Evolutionary conservation across 805 yeast genomes (phyloP).

Genomic region (Wickerhamiella alocasiicola): DNA sequence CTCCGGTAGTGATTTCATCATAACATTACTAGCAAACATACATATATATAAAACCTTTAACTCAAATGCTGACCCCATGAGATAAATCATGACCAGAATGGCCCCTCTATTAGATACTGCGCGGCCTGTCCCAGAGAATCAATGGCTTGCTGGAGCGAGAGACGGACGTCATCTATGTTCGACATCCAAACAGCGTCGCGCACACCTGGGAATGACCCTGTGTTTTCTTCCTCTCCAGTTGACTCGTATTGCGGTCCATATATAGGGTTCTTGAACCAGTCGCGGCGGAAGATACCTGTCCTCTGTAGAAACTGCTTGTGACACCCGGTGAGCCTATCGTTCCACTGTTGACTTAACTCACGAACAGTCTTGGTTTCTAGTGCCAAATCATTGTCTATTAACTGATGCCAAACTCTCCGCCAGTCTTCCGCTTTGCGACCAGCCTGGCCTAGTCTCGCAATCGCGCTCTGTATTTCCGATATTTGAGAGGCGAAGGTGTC

Average conservation of each 20-base stretch:
- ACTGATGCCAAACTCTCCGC: constrained; percentile 24
- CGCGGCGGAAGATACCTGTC: constrained; percentile 35
- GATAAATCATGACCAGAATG: no score
- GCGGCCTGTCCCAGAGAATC: constrained; percentile 17
- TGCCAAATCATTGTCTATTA: background rate
- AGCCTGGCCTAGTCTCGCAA: background rate
- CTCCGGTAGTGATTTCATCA: no score
- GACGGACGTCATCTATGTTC: constrained; percentile 43
- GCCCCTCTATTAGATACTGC: constrained; percentile 4
- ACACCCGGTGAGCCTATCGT: constrained; percentile 46
- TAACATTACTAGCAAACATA: no score
- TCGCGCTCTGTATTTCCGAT: constrained; percentile 33
- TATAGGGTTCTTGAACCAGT: constrained; percentile 54
- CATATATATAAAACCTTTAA: no score
- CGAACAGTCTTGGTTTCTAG: constrained; percentile 27
- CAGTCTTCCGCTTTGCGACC: constrained; percentile 46
- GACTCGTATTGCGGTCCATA: constrained; percentile 57
- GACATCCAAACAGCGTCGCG: constrained; percentile 48
- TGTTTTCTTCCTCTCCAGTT: constrained; percentile 35
- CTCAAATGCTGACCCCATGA: no score
- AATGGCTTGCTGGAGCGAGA: constrained; percentile 15
- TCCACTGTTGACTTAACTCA: constrained; percentile 80
- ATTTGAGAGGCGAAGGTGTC: constrained; percentile 28
- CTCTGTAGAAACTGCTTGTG: constrained; percentile 41
- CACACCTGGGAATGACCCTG: constrained; percentile 65